Base-by-base conservation (phyloP, 306 rosid genomes). In the Cucurbita ficifolia region DNA sequence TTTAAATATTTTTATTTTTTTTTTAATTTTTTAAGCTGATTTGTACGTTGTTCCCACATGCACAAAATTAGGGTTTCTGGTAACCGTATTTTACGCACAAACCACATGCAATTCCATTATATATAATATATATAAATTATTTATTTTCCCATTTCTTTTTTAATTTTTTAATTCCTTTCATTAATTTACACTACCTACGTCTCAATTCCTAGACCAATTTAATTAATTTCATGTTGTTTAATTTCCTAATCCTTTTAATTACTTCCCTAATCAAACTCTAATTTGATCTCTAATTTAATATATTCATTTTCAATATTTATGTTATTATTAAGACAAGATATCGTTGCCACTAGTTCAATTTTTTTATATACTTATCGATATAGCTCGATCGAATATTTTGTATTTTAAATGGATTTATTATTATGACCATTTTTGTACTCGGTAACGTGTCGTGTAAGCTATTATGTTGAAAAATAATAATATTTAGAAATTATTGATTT, bases 21-120 rank as follows among this genome's bases (percentile, higher is more conserved):
- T 1, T 0, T 24, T 49, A 7, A 14, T 22, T 21, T 49, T 35
- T 46, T 46, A 12, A 67, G 70, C 68, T 55, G 63, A 60, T 59
- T 22, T 43, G 76, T 79, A 77, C 79, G 83, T 77, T 40, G 76
- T 36, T 58, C 76, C 73, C 80, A 58, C 81, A 76, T 80, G 85
- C 73, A 62, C 78, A 79, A 79, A 79, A 58, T 73, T 82, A 52
- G 75, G 68, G 84, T 80, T 79, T 69, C 51, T 68, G 73, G 73
- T 77, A 50, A 58, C 78, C 95, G 95, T 79, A 70, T 79, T 81
- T 92, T 76, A 76, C 87, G 94, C 82, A 60, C 69, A 6, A 78
- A 57, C 74, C 96, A 92, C 97, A 89, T 92, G 97, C 82, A 46
- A 38, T 64, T 21, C 70, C 11, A 10, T 19, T n/a, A 40, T 39